Evolutionary conservation across 257 asterid genomes (phyloP), one percentile per base, ranked within the genome.

Genomic region (Linaria vulgaris): DNA sequence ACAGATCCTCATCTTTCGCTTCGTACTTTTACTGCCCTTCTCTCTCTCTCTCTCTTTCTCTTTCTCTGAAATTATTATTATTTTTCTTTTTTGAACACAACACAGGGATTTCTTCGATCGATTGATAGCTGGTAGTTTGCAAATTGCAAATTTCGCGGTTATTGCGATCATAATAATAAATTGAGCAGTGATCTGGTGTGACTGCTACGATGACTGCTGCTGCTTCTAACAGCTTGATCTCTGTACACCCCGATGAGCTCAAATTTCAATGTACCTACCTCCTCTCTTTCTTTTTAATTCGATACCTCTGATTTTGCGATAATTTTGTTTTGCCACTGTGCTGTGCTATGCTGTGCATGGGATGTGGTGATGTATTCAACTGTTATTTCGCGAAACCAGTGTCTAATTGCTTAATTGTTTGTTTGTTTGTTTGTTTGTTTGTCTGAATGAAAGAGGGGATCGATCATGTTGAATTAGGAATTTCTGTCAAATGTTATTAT

Each of bases 181-280:
- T 49, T 68, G 56, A 39, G 70, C 24, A 41, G 50, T 62, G 63
- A 66, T 61, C 38, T 65, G 73, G 69, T 74, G 71, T 45, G 67
- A 54, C n/a, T 21, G 61, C 64, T 49, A 73, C 74, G 59, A 83
- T 78, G 90, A 69, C n/a, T n/a, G n/a, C n/a, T n/a, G 34, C 80
- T 64, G 78, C 69, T 66, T 77, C 73, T 69, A 59, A 69, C 63
- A 83, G 72, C 64, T 77, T 90, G 74, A 79, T 88, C 49, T 76
- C 84, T 70, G 80, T 85, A 54, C 74, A 77, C 17, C 96, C 95
- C 7, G 88, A 84, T 20, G 91, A 88, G 48, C 96, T 88, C 79
- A 81, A 63, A 59, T 88, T 88, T 75, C 91, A 84, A 82, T 78
- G 96, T 85, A 78, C 19, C 11, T 51, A 41, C 27, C 31, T 62